Base-by-base conservation (phyloP, 2,329 filamentous ascomycete species). In the Pseudocercospora vitis region DNA sequence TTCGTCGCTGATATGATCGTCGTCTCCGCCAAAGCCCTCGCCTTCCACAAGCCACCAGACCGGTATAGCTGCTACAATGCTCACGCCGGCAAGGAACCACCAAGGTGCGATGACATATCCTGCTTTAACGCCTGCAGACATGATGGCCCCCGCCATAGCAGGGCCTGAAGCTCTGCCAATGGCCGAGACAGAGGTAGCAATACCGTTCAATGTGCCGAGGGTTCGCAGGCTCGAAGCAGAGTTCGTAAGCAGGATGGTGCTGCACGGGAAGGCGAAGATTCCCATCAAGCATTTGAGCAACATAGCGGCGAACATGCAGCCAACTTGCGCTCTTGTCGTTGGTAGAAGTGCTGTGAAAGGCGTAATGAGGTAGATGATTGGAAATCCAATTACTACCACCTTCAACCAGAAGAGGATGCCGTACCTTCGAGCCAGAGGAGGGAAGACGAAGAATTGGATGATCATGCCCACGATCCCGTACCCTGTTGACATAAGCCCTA, bases 221-320 rank as follows among this genome's bases (percentile, higher is more conserved):
- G 95, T 82, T 37, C 81, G 77, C 12, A 96, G 75, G 50, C 86
- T 91, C 1, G 79, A 73, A 3, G 90, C 90, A 7, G 86, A 89
- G 72, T 96, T 96, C 23, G 91, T 96, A 31, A 97, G 80, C 44
- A 97, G 78, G 63, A 97, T 96, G 4, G 89, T 95, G 21, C 82
- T 86, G 65, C 89, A 94, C 0, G 94, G 92, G 69, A 96, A 96
- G 0, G 87, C 87, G 65, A 96, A 86, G 59, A 95, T 94, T 55
- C 85, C 84, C 32, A 81, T 82, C 50, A 88, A 80, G 7, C 87
- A 86, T 70, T 95, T 95, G 64, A 85, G 62, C 35, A 89, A 71
- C 76, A 96, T 84, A 31, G 95, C 74, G 0, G 72, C 54, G 51
- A 91, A 78, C 46, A 95, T 76, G 4, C 69, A 80, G 1, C 75